These are phyloP conservation scores for Blastobotrys proliferans DNA, from an alignment of 1,139 yeast genomes.

Conservation along the genomic window DNA sequence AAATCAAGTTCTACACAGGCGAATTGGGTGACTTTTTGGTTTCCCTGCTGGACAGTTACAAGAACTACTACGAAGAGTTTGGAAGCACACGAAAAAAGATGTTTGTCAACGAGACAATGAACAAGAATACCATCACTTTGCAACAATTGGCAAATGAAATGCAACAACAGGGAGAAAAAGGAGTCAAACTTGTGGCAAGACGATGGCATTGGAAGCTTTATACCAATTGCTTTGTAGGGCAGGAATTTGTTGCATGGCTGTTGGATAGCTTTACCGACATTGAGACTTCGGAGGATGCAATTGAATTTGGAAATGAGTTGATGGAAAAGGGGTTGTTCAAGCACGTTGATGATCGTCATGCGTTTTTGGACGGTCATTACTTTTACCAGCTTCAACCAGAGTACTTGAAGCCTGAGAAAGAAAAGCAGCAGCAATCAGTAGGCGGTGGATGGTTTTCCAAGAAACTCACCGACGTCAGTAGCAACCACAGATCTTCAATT, in stretches of 20 bases:
- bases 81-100: constrained; percentile 31
- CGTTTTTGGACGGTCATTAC: constrained; percentile 87
- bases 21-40: constrained; percentile 58
- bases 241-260: constrained; percentile 82
- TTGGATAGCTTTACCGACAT: constrained; percentile 75
- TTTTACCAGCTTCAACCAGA: constrained; percentile 71
- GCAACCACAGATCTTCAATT: neutral
- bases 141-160: constrained; percentile 58
- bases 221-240: constrained; percentile 75
- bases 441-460: constrained; percentile 19
- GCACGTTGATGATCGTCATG: constrained; percentile 81
- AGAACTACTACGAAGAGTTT: constrained; percentile 20
- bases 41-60: constrained; percentile 35
- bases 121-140: constrained; percentile 39
- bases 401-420: constrained; percentile 33
- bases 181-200: constrained; percentile 66
- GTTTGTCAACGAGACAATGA: constrained; percentile 36
- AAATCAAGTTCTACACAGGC: constrained; percentile 84
- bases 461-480: neutral
- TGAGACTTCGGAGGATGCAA: constrained; percentile 76
- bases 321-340: constrained; percentile 68
- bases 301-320: constrained; percentile 67
- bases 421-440: constrained; percentile 7
- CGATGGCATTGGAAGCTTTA: constrained; percentile 89
- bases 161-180: constrained; percentile 46